These are phyloP conservation scores for Hortiboletus campestris DNA, from an alignment of 768 basidiomycete genomes.

Conservation along the genomic window DNA sequence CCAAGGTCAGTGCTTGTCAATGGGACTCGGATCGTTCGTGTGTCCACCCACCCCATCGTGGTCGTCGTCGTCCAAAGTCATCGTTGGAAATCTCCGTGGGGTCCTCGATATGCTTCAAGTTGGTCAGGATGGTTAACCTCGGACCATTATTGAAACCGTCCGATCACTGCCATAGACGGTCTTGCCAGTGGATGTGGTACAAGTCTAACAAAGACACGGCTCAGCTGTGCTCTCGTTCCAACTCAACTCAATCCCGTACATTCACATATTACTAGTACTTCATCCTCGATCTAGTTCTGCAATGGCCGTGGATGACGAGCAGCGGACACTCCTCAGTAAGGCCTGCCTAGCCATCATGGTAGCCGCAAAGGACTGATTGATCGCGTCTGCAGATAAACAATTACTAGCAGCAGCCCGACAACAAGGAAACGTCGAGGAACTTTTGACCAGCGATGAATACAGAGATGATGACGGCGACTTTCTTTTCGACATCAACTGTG, in stretches of 20 bases:
- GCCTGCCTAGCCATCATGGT: background rate
- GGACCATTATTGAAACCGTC: background rate
- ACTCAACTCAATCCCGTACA: background rate
- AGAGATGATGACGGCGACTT: conserved; percentile 22
- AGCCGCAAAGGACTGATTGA: background rate
- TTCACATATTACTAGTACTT: background rate
- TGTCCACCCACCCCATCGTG: conserved; percentile 7
- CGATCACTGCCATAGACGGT: background rate
- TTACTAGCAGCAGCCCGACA: conserved; percentile 25
- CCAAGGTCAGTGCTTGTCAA: conserved; percentile 6
- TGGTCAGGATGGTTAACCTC: background rate
- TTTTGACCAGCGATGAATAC: conserved; percentile 19
- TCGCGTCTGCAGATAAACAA: conserved; percentile 21
- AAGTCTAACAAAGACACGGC: background rate
- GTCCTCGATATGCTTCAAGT: background rate
- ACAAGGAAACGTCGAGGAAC: conserved; percentile 25
- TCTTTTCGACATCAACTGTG: conserved; percentile 33
- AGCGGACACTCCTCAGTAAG: conserved; percentile 21
- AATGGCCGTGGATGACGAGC: conserved; percentile 18
- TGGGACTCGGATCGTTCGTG: background rate
- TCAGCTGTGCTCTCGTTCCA: background rate
- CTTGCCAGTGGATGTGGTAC: background rate
- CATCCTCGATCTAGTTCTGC: background rate
- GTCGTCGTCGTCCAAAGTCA: conserved; percentile 5
- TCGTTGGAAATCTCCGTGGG: background rate